phyloP scores from a whole-genome alignment of 805 yeast genomes.

The Myxozyma monticola region DNA sequence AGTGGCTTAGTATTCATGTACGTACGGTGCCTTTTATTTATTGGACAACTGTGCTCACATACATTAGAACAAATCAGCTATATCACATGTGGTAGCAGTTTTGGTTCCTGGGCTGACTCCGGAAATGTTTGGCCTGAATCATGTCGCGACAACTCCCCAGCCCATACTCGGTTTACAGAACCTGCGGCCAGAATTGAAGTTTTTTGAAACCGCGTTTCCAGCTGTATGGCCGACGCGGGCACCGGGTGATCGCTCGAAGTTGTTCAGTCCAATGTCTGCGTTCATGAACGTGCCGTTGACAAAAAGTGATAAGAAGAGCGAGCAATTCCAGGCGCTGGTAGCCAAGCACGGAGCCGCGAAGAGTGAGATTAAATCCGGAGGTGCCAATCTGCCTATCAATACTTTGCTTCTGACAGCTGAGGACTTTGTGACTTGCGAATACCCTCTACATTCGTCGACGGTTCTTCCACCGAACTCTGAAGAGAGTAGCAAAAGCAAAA shows the following conservation, averaged over 20 bases:
- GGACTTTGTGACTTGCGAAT: conserved; percentile 52
- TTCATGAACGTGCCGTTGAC: conserved; percentile 59
- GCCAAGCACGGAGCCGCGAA: too few relatives aligned
- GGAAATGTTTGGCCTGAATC: conserved; percentile 45
- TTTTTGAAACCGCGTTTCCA: conserved; percentile 5
- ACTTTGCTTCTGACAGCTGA: conserved; percentile 52
- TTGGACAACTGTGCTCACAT: neutral
- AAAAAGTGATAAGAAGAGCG: conserved; percentile 53
- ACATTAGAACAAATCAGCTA: conserved; percentile 45
- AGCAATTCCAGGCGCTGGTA: too few relatives aligned
- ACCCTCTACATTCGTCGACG: conserved; percentile 59
- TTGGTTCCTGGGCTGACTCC: conserved; percentile 65
- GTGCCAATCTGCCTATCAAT: conserved; percentile 1
- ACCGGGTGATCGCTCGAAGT: conserved; percentile 65
- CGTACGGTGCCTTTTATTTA: neutral
- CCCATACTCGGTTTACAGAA: too few relatives aligned
- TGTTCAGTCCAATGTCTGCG: conserved; percentile 56
- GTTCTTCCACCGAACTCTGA: conserved; percentile 2
- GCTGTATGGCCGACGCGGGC: conserved; percentile 51
- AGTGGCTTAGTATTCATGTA: conserved; percentile 48
- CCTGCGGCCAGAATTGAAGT: too few relatives aligned
- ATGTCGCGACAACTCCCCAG: neutral
- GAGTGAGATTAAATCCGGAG: neutral
- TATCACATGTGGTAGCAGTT: conserved; percentile 58
- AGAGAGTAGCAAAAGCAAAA: too few relatives aligned